Base-by-base conservation (phyloP, 345 rosid species). In the Moricandia arvensis region DNA sequence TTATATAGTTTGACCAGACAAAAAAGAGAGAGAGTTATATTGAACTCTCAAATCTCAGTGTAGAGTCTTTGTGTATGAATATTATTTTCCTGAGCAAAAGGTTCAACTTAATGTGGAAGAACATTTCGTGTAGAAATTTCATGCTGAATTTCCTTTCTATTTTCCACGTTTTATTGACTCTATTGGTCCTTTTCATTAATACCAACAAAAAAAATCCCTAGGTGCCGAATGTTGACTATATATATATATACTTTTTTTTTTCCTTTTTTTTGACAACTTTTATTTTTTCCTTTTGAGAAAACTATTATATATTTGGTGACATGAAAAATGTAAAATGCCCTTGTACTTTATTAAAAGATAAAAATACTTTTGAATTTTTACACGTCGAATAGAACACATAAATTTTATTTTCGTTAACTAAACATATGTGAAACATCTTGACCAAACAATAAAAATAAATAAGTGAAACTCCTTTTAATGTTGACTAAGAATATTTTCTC, bases 1-100 rank as follows among this genome's bases (percentile, higher is more conserved):
- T 41, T 69, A 60, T 31, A 53, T 53, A 38, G 64, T 29, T 57
- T 69, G 73, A 69, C 73, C 45, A 47, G 53, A 7, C 17, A n/a
- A 53, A 53, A 53, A 38, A 53, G 4, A 17, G 4, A 7, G 1
- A 4, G 26, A 16, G 24, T 49, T 55, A 27, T 66, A 31, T 41
- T 2, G 45, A 69, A 45, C 18, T 59, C 35, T 30, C 33, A 69
- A 45, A n/a, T 59, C 35, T 30, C 33, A 66, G 3, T 58, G 61
- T 38, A 18, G 18, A 59, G 69, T 34, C 41, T 31, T 59, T 49
- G 54, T 64, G 77, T 37, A 51, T 43, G 57, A 18, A 34, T 62
- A 43, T 18, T 17, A 3, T 17, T 66, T 59, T 59, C 33, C 51
- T 61, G 26, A 8, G 51, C 26, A 29, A 26, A 75, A 13, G 16